These are phyloP conservation scores for Xylaria grammica DNA, from an alignment of 495 filamentous ascomycete species.

Conservation along the genomic window DNA sequence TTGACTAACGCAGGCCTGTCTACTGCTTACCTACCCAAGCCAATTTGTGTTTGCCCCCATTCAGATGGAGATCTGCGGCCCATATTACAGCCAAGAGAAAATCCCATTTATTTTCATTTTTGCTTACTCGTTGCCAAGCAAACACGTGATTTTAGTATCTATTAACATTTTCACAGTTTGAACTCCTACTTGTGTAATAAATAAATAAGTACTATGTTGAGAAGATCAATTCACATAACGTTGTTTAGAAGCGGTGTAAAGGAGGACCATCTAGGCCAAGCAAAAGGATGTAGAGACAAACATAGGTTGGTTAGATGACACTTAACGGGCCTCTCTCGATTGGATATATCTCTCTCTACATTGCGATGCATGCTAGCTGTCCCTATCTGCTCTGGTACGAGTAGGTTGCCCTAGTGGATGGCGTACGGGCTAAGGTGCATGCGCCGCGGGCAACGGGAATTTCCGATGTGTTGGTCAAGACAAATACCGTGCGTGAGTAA, in stretches of 20 bases:
- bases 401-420: no score
- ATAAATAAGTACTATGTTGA: not conserved
- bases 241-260: not conserved
- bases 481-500: not conserved
- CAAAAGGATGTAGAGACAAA: not conserved
- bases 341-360: no score
- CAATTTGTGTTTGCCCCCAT: not conserved
- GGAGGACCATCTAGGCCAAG: no score
- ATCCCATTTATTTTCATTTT: not conserved
- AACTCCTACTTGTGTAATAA: not conserved
- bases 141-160: not conserved
- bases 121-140: slow-evolving; percentile 17
- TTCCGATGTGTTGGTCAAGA: not conserved
- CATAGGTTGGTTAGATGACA: not conserved
- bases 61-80: slow-evolving; percentile 1
- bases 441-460: no score
- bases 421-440: no score
- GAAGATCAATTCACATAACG: not conserved
- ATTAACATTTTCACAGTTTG: not conserved
- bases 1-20: not conserved
- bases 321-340: no score
- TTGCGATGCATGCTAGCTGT: no score
- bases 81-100: not conserved
- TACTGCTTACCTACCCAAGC: not conserved
- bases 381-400: no score